These are phyloP conservation scores for Cladophialophora exuberans DNA, from an alignment of 2,329 filamentous ascomycete genomes.

Conservation along the genomic window DNA sequence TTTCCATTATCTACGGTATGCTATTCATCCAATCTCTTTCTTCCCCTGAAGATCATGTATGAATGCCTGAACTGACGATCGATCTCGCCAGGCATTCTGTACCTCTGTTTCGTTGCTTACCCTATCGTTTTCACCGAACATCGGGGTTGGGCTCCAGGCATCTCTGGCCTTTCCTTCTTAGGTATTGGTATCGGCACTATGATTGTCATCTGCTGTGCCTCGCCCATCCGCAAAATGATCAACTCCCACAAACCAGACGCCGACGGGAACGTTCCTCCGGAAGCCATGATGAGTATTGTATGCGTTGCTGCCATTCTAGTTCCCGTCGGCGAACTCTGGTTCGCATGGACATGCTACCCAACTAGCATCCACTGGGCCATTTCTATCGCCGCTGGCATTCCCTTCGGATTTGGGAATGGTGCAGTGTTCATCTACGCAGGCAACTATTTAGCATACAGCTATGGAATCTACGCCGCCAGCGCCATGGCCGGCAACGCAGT, in stretches of 20 bases:
- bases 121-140: constrained; percentile 77
- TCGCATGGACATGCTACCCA: constrained; percentile 85
- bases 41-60: background rate
- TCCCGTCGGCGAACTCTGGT: constrained; percentile 79
- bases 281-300: constrained; percentile 80
- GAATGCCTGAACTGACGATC: background rate
- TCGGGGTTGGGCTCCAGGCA: constrained; percentile 75
- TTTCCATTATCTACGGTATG: constrained; percentile 72
- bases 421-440: constrained; percentile 79
- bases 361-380: constrained; percentile 77
- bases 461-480: constrained; percentile 79
- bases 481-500: constrained; percentile 81
- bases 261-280: constrained; percentile 73
- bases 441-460: constrained; percentile 78
- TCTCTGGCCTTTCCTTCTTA: constrained; percentile 76
- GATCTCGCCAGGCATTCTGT: constrained; percentile 65
- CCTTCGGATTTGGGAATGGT: constrained; percentile 77
- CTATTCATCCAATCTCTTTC: background rate
- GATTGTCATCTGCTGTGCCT: constrained; percentile 59
- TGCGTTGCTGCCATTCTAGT: constrained; percentile 75
- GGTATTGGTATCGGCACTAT: constrained; percentile 67
- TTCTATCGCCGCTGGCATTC: constrained; percentile 76
- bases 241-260: constrained; percentile 75
- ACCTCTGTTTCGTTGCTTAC: constrained; percentile 88
- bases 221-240: constrained; percentile 75